Base-by-base conservation (phyloP, 2,329 filamentous ascomycete species). In the Claviceps citrina region DNA sequence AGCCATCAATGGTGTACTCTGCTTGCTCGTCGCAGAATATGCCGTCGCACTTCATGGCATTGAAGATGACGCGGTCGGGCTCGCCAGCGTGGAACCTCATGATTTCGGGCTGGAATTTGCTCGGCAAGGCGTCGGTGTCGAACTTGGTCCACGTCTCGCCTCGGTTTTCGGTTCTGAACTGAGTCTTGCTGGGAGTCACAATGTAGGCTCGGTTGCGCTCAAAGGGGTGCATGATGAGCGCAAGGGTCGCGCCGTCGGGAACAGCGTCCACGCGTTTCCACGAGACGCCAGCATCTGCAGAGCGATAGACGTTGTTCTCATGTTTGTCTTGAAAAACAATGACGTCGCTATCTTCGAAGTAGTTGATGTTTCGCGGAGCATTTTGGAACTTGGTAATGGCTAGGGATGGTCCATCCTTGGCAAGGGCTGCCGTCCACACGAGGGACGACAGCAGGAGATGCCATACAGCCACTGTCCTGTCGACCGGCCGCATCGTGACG, bases 311-410 rank as follows among this genome's bases (percentile, higher is more conserved):
- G 46, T 75, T 76, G 44, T 71, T 68, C 31, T 71, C 70, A 12
- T 68, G 59, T 37, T 65, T 54, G 56, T 93, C 82, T 51, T 81
- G 77, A 54, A 85, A 78, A 34, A 96, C 62, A 43, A 93, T 68
- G 38, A 81, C 74, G 57, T 94, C 80, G 48, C 84, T 87, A 58
- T 89, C 84, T 54, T 91, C 80, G 55, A 98, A 96, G 63, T 94
- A 98, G 62, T 82, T 81, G 48, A 95, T 65, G 55, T 78, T 77
- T 40, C 63, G 56, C 1, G 85, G 83, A 40, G 68, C 61, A 51
- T 77, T 67, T 33, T 81, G 66, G 62, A 95, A 83, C 35, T 70
- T 61, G 39, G 66, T 81, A 43, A 68, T 63, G 45, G 70, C 67
- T 51, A 94, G 70, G 41, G 68, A 68, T 19, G 87, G 87, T 36